A percentile compares a stretch with the other conserved stretches of the same genome.
phyloP scores from a whole-genome alignment of 495 filamentous ascomycete species.

The Margaritispora aquatica region DNA sequence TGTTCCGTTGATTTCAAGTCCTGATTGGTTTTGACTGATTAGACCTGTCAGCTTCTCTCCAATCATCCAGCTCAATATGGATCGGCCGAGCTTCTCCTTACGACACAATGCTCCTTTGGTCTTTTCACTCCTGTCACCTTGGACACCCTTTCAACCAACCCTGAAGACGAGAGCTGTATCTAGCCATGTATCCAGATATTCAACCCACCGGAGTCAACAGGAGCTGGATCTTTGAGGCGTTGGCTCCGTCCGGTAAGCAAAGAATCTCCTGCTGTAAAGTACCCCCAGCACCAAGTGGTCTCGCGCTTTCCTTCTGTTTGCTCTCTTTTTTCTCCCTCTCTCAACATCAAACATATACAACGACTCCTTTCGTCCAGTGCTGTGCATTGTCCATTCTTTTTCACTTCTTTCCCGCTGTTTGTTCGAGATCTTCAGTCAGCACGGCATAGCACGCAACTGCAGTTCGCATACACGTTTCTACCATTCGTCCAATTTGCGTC shows the following conservation, averaged over 20 bases:
- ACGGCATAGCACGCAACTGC: not conserved
- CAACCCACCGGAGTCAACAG: not conserved
- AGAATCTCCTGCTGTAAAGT: not conserved
- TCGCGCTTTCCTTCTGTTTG: not conserved
- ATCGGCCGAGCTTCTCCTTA: not conserved
- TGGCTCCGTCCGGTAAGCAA: not conserved
- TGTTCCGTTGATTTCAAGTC: not conserved
- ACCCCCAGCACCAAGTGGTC: not conserved
- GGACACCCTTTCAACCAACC: not conserved
- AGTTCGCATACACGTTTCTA: not conserved
- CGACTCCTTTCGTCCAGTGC: not conserved
- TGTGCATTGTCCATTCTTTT: not conserved
- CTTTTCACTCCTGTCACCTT: not conserved
- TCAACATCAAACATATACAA: not conserved
- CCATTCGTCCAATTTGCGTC: not conserved
- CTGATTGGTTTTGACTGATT: conserved; percentile 1
- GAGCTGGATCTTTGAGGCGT: not conserved
- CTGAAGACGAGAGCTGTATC: not conserved
- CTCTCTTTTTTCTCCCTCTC: not conserved
- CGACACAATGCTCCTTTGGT: not conserved
- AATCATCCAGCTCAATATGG: not conserved
- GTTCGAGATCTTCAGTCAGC: not conserved
- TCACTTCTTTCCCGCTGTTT: not conserved
- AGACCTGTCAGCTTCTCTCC: not conserved
- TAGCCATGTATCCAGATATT: not conserved